Evolutionary conservation across 2,329 filamentous ascomycete genomes (phyloP).

Genomic region (Talaromyces sp.): DNA sequence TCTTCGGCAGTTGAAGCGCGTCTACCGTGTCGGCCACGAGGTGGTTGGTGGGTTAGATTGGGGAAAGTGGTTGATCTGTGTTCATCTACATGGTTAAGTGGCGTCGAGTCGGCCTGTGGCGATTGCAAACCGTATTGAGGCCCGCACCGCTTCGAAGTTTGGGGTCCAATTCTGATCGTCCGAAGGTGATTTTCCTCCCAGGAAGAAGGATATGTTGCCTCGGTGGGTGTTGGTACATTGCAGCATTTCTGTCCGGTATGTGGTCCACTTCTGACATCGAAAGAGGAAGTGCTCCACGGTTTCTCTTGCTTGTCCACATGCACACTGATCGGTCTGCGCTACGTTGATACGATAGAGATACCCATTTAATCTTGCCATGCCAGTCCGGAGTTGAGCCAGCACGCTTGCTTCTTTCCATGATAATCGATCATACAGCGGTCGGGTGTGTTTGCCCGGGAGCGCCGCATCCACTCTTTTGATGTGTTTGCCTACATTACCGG

Average conservation of each 20-base stretch:
- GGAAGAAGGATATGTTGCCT: background rate
- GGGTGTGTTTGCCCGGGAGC: too few relatives aligned
- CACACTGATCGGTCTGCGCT: too few relatives aligned
- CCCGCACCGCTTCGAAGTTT: background rate
- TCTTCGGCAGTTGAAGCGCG: constrained; percentile 36
- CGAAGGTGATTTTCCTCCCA: background rate
- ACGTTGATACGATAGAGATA: background rate
- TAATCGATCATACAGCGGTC: too few relatives aligned
- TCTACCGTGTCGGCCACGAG: constrained; percentile 26
- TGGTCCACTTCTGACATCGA: background rate
- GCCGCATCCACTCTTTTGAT: constrained; percentile 28
- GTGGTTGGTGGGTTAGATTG: background rate
- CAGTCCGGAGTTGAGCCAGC: background rate
- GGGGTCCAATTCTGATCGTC: background rate
- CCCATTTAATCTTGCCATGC: background rate
- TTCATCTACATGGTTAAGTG: background rate
- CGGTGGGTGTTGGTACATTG: background rate
- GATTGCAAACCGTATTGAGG: background rate
- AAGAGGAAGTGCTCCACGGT: background rate
- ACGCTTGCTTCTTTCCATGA: background rate
- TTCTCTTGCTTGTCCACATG: too few relatives aligned
- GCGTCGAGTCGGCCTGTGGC: background rate
- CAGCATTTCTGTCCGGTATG: background rate
- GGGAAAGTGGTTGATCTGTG: background rate
- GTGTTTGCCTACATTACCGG: background rate